Conservation (phyloP, 257 asterid species). For the Lavandula angustifolia region DNA sequence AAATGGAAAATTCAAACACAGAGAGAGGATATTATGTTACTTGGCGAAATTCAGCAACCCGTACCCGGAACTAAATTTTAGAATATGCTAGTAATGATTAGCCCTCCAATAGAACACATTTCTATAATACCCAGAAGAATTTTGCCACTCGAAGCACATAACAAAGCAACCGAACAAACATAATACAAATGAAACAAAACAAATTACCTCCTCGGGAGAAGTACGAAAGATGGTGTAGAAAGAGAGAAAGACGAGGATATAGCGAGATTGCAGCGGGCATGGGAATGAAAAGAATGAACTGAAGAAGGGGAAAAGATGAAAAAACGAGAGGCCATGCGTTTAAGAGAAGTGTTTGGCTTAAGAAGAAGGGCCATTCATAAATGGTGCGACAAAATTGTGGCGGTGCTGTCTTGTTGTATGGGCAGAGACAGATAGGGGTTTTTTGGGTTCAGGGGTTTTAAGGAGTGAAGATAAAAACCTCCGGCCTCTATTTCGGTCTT, state of each 20-base stretch:
- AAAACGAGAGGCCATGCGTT: constrained; percentile 57
- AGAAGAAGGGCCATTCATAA: constrained; percentile 57
- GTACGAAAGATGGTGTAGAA: constrained; percentile 37
- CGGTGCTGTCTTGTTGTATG: constrained; percentile 9
- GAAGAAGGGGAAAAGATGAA: constrained; percentile 35
- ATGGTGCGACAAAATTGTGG: constrained; percentile 18
- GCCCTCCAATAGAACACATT: background rate
- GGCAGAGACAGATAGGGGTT: constrained; percentile 26
- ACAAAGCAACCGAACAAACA: background rate
- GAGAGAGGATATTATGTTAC: background rate
- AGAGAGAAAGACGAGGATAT: constrained; percentile 33
- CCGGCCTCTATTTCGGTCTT: constrained; percentile 19
- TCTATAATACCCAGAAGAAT: background rate
- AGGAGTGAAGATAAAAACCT: constrained; percentile 29
- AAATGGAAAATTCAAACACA: background rate
- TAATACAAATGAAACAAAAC: background rate
- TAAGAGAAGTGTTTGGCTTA: constrained; percentile 45
- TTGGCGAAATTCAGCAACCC: constrained; percentile 1
- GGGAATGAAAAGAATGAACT: constrained; percentile 36
- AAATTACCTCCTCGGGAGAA: constrained; percentile 37
- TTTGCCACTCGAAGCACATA: background rate
- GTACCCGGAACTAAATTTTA: too few relatives aligned
- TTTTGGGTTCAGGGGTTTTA: constrained; percentile 35
- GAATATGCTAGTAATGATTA: background rate
- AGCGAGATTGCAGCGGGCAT: constrained; percentile 27